Evolutionary conservation across 2,329 filamentous ascomycete species (phyloP), one percentile per base, ranked within the genome.

Genomic region (Xylaria sp.): DNA sequence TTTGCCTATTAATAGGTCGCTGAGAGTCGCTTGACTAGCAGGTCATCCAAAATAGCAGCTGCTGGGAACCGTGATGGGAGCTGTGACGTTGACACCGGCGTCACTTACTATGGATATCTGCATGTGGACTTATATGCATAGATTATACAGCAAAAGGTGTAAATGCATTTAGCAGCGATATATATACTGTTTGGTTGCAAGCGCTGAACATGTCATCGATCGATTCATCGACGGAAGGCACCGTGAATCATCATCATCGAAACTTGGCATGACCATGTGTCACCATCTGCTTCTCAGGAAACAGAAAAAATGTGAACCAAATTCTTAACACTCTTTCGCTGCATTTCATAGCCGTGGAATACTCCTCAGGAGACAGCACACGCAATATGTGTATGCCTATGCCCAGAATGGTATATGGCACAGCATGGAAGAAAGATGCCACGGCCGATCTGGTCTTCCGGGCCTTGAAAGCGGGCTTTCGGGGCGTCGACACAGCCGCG

Each of bases 381-480:
- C 49, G 23, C 65, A 11, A 63, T 51, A 73, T 72, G 16, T 50
- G 47, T n/a, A 62, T 63, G 48, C 70, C 67, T 13, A 79, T 83
- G 66, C 82, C 82, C 4, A 79, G 76, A 62, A 76, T 86, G 35
- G 68, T 94, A 63, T 94, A 94, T 72, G 90, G 90, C 55, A 93
- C 90, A 2, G 90, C 90, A n/a, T 93, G 90, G 90, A 94, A 94
- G 73, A 87, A 88, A 68, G 84, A 87, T 0, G 75, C 75, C 16
- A 91, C 89, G 0, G 79, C 81, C 18, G 77, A 82, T 57, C 78
- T 93, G 2, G 90, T 94, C 19, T 83, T 87, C 66, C 74, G 80
- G 63, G 90, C 91, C 1, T 70, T 94, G 39, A 78, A 78, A 50
- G 76, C 82, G 50, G 90, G 90, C 4, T 94, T 93, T 67, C 80